phyloP scores from a whole-genome alignment of 495 filamentous ascomycete species.

The Neurospora intermedia region DNA sequence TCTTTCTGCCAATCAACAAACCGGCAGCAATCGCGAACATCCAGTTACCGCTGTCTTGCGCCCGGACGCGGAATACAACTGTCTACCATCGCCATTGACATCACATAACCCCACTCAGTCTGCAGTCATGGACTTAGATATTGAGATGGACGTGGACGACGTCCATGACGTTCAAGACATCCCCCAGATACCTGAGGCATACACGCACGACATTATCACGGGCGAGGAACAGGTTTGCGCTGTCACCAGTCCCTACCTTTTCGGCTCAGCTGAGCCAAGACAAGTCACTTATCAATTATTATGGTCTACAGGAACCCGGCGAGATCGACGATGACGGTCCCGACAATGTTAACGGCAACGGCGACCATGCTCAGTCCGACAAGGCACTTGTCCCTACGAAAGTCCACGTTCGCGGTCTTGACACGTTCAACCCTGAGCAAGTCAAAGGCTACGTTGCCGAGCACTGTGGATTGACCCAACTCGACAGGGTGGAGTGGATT shows the following conservation, averaged over 20 bases:
- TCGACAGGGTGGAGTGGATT: constrained; percentile 77
- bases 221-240: constrained; percentile 26
- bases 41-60: neutral
- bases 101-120: neutral
- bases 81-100: neutral
- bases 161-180: constrained; percentile 40
- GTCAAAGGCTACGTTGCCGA: constrained; percentile 59
- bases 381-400: constrained; percentile 43
- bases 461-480: constrained; percentile 44
- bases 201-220: constrained; percentile 32
- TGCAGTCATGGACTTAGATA: constrained; percentile 61
- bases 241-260: neutral
- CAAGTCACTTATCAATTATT: constrained; percentile 1
- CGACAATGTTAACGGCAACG: constrained; percentile 11
- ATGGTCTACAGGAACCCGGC: constrained; percentile 23
- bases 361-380: constrained; percentile 10
- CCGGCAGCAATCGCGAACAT: neutral
- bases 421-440: constrained; percentile 67
- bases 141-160: constrained; percentile 61
- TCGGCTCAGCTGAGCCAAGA: constrained; percentile 7
- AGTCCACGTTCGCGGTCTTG: constrained; percentile 72
- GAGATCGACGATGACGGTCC: constrained; percentile 19
- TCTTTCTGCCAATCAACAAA: neutral
- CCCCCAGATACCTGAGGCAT: constrained; percentile 32
- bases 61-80: neutral